phyloP scores from a whole-genome alignment of 2,329 filamentous ascomycete genomes.

The Periglandula ipomoeae region DNA sequence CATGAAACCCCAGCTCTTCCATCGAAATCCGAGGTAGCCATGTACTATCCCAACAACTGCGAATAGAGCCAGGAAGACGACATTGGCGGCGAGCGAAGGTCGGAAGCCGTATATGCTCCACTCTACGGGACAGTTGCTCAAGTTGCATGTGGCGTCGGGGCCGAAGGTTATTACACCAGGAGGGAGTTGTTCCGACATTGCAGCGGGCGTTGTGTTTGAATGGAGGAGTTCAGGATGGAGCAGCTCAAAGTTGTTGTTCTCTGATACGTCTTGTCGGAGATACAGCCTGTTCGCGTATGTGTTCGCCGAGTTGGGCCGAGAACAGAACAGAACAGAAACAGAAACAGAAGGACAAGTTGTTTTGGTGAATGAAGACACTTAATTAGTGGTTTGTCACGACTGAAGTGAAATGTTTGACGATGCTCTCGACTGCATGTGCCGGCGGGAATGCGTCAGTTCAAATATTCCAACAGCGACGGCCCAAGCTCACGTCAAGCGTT shows the following conservation, averaged over 20 bases:
- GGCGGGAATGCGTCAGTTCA: no score
- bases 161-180: constrained; percentile 29
- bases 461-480: no score
- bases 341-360: no score
- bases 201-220: not conserved
- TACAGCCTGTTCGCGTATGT: no score
- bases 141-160: constrained; percentile 34
- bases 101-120: constrained; percentile 45
- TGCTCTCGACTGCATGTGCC: no score
- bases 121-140: constrained; percentile 36
- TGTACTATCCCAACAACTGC: constrained; percentile 31
- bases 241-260: not conserved
- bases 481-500: no score
- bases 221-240: not conserved
- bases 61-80: constrained; percentile 42
- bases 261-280: no score
- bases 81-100: constrained; percentile 44
- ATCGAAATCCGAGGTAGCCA: constrained; percentile 33
- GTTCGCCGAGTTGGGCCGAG: no score
- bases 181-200: constrained; percentile 7
- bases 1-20: constrained; percentile 40
- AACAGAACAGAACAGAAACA: no score
- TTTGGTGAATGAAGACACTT: no score
- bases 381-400: no score
- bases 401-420: no score